Base-by-base conservation (phyloP, 1,284 basidiomycete species). In the Marasmius tenuissimus region DNA sequence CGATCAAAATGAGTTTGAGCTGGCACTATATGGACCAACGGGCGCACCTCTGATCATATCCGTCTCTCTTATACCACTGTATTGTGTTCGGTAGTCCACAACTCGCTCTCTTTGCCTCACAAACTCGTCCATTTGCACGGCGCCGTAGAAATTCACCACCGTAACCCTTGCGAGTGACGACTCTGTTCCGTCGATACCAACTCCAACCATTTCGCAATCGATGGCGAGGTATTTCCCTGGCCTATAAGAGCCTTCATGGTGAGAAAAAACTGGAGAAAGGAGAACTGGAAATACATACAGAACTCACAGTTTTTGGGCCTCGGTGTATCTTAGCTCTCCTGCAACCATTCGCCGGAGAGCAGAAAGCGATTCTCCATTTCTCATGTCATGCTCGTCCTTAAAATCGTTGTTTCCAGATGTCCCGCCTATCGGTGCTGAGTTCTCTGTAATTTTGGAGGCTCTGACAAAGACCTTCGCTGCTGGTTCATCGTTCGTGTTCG, bases 141-240 rank as follows among this genome's bases (percentile, higher is more conserved):
- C 86, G 0, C 97, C 97, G 69, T 95, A 82, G 72, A 88, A 97
- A 74, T 98, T 97, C 63, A 98, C 95, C 48, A 98, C 75, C 51
- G 92, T 94, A 59, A 98, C 94, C 49, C 96, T 89, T 1, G 97
- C 97, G 1, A 98, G 81, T 0, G 90, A 89, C 0, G 92, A 95
- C 71, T 97, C 84, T 66, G 58, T 84, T 10, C 94, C 96, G 37
- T 91, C 82, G 9, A 87, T 83, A 0, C 96, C 96, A 6, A 98
- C 87, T 1, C 96, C 96, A 3, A 99, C 97, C 96, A 99, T 98
- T 76, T 99, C 96, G 69, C 96, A 98, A 74, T 98, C 96, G 49
- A 98, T 79, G 0, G 94, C 89, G 35, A 97, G 75, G 66, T 91
- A 95, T 72, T 87, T 89, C 54, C 92, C 93, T 1, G 87, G 85